Conservation (phyloP, 305 asterid species). For the Coffea humblotiana region DNA sequence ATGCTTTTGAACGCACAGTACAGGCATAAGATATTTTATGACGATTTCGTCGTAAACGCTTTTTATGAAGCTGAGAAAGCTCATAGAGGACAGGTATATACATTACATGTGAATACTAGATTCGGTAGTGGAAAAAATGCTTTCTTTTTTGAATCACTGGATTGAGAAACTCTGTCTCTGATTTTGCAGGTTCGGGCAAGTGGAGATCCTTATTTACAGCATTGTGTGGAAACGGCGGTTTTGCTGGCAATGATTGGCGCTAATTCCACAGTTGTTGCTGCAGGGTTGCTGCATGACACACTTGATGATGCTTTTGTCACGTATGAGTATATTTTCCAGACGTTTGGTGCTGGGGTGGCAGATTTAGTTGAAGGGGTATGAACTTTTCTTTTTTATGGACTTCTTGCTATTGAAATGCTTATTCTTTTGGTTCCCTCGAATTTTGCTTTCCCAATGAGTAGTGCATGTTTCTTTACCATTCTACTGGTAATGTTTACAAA, state of each 20-base stretch:
- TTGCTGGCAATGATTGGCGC: constrained; percentile 81
- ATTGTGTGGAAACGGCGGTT: constrained; percentile 87
- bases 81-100: constrained; percentile 86
- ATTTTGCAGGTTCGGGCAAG: constrained; percentile 71
- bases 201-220: constrained; percentile 95
- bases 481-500: neutral
- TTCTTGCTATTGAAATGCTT: neutral
- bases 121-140: neutral
- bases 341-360: constrained; percentile 73
- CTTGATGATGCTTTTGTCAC: constrained; percentile 78
- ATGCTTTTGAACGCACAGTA: constrained; percentile 67
- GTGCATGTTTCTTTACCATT: neutral
- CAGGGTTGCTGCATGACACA: constrained; percentile 92
- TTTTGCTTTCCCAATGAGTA: neutral
- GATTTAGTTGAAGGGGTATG: constrained; percentile 96
- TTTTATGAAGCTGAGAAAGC: constrained; percentile 92
- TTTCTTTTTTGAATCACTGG: neutral
- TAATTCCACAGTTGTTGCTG: constrained; percentile 85
- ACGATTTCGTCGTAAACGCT: constrained; percentile 83
- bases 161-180: constrained; percentile 15
- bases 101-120: neutral
- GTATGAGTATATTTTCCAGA: constrained; percentile 48
- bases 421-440: constrained; percentile 4
- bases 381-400: constrained; percentile 8
- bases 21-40: constrained; percentile 62